phyloP scores from a whole-genome alignment of 805 yeast genomes.

The Metschnikowia lunata region DNA sequence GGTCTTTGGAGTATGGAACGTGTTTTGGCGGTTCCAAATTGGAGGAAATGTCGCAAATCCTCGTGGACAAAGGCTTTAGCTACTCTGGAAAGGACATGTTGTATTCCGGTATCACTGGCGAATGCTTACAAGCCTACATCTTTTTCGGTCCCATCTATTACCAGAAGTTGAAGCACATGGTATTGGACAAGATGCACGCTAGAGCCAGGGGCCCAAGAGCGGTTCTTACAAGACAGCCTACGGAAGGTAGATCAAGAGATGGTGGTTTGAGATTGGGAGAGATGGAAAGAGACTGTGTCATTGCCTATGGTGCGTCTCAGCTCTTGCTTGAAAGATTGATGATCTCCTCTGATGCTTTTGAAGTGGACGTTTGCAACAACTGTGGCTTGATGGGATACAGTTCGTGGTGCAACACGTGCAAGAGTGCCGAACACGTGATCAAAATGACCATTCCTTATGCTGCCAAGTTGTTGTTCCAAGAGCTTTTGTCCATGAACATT shows the following conservation, averaged over 20 bases:
- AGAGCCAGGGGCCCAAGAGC: slow-evolving; percentile 99
- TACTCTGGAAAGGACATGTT: slow-evolving; percentile 98
- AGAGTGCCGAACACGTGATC: slow-evolving; percentile 77
- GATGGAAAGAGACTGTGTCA: slow-evolving; percentile 99
- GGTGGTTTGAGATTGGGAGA: slow-evolving; percentile 99
- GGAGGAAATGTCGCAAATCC: slow-evolving; percentile 88
- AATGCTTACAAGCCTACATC: slow-evolving; percentile 92
- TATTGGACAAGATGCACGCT: slow-evolving; percentile 97
- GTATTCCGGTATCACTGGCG: slow-evolving; percentile 96
- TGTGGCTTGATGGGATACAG: slow-evolving; percentile 98
- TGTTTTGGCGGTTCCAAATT: slow-evolving; percentile 98
- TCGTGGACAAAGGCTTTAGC: slow-evolving; percentile 86
- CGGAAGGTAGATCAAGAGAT: slow-evolving; percentile 98
- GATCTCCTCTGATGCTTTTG: slow-evolving; percentile 97
- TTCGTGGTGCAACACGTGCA: slow-evolving; percentile 97
- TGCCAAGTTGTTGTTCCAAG: slow-evolving; percentile 97
- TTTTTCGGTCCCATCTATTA: slow-evolving; percentile 98
- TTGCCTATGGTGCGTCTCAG: slow-evolving; percentile 94
- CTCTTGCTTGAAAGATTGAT: slow-evolving; percentile 87
- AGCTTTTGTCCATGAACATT: slow-evolving; percentile 95
- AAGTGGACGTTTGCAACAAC: slow-evolving; percentile 87
- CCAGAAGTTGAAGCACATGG: slow-evolving; percentile 98
- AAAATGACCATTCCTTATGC: slow-evolving; percentile 98
- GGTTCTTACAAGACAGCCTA: slow-evolving; percentile 85
- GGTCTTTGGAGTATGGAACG: slow-evolving; percentile 90